A percentile compares a stretch with the other conserved stretches of the same genome.
Conservation (phyloP, 2,329 filamentous ascomycete species). For the Fusarium redolens region DNA sequence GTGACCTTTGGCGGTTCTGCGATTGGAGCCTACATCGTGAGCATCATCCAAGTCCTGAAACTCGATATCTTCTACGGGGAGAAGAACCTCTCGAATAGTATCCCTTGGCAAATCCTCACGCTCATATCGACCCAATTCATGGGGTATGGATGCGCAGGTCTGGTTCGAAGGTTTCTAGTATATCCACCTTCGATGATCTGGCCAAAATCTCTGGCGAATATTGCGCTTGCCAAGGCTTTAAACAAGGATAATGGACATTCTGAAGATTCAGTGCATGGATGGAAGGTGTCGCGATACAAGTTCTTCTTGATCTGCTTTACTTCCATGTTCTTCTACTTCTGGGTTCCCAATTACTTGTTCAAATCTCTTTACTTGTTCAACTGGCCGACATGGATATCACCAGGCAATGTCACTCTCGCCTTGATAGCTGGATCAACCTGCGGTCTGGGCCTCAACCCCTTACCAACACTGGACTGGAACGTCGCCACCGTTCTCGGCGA, state of each 20-base stretch:
- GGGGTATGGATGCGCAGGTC: constrained; percentile 63
- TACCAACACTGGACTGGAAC: constrained; percentile 57
- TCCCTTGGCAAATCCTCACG: constrained; percentile 60
- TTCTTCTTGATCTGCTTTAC: constrained; percentile 58
- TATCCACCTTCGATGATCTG: constrained; percentile 62
- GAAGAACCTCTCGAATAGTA: constrained; percentile 44
- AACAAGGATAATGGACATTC: constrained; percentile 33
- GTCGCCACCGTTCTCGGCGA: constrained; percentile 45
- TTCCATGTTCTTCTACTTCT: constrained; percentile 63
- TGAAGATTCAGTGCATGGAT: constrained; percentile 35
- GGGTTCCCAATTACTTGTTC: constrained; percentile 63
- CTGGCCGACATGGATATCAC: constrained; percentile 64
- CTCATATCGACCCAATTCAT: constrained; percentile 62
- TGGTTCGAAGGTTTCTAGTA: constrained; percentile 59
- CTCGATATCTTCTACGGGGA: constrained; percentile 60
- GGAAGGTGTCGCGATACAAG: constrained; percentile 46
- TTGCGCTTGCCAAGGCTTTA: constrained; percentile 53
- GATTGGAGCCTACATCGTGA: constrained; percentile 56
- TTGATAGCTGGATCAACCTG: constrained; percentile 51
- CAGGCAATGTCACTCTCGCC: constrained; percentile 51
- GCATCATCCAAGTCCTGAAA: constrained; percentile 59
- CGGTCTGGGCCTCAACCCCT: constrained; percentile 53
- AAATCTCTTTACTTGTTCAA: constrained; percentile 58
- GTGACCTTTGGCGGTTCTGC: constrained; percentile 51
- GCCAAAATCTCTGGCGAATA: constrained; percentile 60